Evolutionary conservation across 2,329 filamentous ascomycete genomes (phyloP).

Genomic region (Aspergillus neoniger): DNA sequence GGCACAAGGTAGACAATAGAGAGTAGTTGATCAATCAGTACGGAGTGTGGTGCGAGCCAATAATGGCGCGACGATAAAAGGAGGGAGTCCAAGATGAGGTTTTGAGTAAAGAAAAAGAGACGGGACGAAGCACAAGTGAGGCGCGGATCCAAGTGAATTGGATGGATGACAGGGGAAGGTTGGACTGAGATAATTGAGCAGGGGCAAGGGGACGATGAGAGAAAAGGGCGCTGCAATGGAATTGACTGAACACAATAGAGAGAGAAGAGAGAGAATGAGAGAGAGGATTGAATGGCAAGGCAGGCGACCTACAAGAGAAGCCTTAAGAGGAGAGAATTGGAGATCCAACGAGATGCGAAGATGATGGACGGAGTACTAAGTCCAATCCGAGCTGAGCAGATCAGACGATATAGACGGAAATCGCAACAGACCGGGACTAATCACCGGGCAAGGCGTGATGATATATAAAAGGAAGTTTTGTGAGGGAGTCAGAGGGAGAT

Average conservation of each 20-base stretch:
- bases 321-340: conserved; percentile 29
- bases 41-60: conserved; percentile 18
- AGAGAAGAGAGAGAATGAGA: conserved; percentile 8
- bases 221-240: conserved; percentile 19
- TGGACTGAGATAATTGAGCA: conserved; percentile 21
- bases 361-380: conserved; percentile 14
- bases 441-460: conserved; percentile 6
- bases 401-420: conserved; percentile 14
- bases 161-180: conserved; percentile 13
- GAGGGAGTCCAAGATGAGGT: conserved; percentile 20
- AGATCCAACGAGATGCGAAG: conserved; percentile 17
- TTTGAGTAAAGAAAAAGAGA: conserved; percentile 16
- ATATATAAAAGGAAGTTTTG: conserved; percentile 8
- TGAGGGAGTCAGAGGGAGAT: neutral
- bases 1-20: conserved; percentile 10
- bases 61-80: conserved; percentile 24
- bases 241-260: conserved; percentile 20
- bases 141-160: conserved; percentile 16
- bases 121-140: conserved; percentile 5
- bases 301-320: conserved; percentile 49
- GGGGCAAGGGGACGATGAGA: conserved; percentile 21
- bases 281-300: conserved; percentile 25
- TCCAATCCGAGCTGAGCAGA: conserved; percentile 20
- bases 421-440: conserved; percentile 4
- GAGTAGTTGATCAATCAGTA: conserved; percentile 8